Percentiles rank a stretch among this genome's conserved stretches.
Evolutionary conservation across 768 basidiomycete genomes (phyloP).

Genomic region (Amanita jacksonii): DNA sequence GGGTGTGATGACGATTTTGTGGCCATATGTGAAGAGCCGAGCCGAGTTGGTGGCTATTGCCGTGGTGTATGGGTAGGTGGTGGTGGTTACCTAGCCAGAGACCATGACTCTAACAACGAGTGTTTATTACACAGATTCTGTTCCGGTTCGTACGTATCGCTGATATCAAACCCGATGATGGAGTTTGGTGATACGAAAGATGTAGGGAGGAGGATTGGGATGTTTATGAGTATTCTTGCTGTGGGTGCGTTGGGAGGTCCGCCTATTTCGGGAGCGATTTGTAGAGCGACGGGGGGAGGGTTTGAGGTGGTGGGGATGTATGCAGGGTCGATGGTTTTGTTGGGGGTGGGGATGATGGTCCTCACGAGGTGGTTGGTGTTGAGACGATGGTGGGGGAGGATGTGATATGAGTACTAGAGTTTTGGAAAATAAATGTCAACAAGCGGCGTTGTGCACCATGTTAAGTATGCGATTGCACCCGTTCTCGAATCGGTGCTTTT

Average conservation of each 20-base stretch:
- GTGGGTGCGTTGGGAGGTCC: slow-evolving; percentile 60
- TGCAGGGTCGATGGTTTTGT: slow-evolving; percentile 31
- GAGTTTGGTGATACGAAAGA: slow-evolving; percentile 51
- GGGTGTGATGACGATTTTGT: slow-evolving; percentile 51
- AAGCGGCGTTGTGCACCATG: too few species aligned
- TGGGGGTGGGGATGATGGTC: slow-evolving; percentile 20
- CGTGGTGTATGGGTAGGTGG: slow-evolving; percentile 53
- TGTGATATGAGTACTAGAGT: slow-evolving; percentile 10
- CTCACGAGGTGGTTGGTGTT: slow-evolving; percentile 17
- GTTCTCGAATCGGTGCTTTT: too few species aligned
- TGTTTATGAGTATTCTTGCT: slow-evolving; percentile 51
- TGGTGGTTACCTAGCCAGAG: too few species aligned
- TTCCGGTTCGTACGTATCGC: slow-evolving; percentile 52
- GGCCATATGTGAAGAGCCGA: slow-evolving; percentile 52
- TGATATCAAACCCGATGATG: slow-evolving; percentile 49
- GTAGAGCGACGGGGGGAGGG: slow-evolving; percentile 36
- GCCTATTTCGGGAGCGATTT: slow-evolving; percentile 67
- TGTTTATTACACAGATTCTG: slow-evolving; percentile 30
- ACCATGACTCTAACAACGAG: too few species aligned
- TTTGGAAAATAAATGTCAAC: slow-evolving; percentile 3
- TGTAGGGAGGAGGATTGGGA: slow-evolving; percentile 55
- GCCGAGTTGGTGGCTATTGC: slow-evolving; percentile 41
- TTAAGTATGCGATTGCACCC: background rate
- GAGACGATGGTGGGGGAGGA: slow-evolving; percentile 15
- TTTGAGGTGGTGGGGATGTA: slow-evolving; percentile 48